Evolutionary conservation across 768 basidiomycete species (phyloP).

Genomic region (Leccinum variicolor): DNA sequence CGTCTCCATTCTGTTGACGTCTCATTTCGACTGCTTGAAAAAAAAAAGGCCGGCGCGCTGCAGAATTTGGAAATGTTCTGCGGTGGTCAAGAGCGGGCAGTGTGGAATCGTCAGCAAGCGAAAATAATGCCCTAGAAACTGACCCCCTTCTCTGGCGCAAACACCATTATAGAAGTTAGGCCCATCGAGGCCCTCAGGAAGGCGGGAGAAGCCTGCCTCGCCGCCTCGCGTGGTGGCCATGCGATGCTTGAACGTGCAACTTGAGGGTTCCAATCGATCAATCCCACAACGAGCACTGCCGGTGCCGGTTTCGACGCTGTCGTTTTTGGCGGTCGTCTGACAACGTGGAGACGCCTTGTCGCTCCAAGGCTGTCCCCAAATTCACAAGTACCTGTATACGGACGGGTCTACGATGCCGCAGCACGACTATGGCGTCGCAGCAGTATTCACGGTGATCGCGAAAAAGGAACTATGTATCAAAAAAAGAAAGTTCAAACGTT

Average conservation of each 20-base stretch:
- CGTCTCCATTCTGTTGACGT: neutral
- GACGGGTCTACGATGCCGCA: neutral
- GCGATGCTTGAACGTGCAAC: neutral
- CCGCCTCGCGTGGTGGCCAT: slow-evolving; percentile 10
- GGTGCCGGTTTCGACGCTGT: neutral
- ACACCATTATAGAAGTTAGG: neutral
- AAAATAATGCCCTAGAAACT: neutral
- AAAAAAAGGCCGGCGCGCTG: neutral
- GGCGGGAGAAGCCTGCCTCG: neutral
- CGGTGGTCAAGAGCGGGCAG: neutral
- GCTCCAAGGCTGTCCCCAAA: neutral
- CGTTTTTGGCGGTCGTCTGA: neutral
- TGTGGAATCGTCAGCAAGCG: neutral
- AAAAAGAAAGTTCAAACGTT: neutral
- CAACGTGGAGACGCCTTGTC: neutral
- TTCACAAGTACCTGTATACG: neutral
- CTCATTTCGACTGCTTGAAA: neutral
- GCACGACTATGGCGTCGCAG: neutral
- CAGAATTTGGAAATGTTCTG: neutral
- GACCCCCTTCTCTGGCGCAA: neutral
- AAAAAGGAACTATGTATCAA: neutral
- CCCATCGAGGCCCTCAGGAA: neutral
- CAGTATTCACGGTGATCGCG: neutral
- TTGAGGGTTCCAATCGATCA: neutral
- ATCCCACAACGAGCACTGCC: neutral